Evolutionary conservation across 1,284 basidiomycete species (phyloP), one percentile per base, ranked within the genome.

Genomic region (Kwoniella shivajii): DNA sequence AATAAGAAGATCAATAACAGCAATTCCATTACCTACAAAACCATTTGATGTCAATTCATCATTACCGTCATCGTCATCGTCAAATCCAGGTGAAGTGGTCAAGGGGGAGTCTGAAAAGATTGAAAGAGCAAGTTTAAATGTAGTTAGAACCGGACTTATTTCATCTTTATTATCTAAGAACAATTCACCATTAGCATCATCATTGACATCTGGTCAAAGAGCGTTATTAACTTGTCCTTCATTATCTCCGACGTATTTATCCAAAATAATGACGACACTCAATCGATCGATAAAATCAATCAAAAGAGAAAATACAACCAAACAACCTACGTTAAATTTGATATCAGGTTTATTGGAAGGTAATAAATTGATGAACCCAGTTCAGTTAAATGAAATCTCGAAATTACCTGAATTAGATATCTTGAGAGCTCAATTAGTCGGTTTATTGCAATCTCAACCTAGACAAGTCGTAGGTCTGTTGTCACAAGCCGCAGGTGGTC

Each of bases 391-490:
- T 16, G 56, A 67, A 22, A 65, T 65, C 16, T 16, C 26, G 11
- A 70, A 76, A 34, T 56, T 80, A 44, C 79, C 79, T 4, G 74
- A 74, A 34, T 51, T 80, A 57, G 72, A 78, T 56, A 61, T 61
- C 16, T 58, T 80, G 11, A 60, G 76, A 30, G 72, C 66, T 2
- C 78, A 79, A 64, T 61, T 81, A 24, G 74, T 81, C 6, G 79
- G 79, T 0, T 49, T 79, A 51, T 55, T 81, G 50, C 68, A 76
- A 53, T 64, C 61, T 27, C 74, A 72, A 13, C 71, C 60, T 20
- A 69, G 70, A 59, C 64, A 65, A 41, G 61, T 77, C 49, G 53
- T 77, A n/a, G 76, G 76, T 24, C 56, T 76, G 6, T 55, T 77
- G 53, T 54, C 54, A 38, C 71, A 73, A 57, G 76, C 74, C 0